Percentiles rank a stretch among this genome's conserved stretches.
Evolutionary conservation across 768 basidiomycete species (phyloP).

Genomic region (Psilocybe sp.): DNA sequence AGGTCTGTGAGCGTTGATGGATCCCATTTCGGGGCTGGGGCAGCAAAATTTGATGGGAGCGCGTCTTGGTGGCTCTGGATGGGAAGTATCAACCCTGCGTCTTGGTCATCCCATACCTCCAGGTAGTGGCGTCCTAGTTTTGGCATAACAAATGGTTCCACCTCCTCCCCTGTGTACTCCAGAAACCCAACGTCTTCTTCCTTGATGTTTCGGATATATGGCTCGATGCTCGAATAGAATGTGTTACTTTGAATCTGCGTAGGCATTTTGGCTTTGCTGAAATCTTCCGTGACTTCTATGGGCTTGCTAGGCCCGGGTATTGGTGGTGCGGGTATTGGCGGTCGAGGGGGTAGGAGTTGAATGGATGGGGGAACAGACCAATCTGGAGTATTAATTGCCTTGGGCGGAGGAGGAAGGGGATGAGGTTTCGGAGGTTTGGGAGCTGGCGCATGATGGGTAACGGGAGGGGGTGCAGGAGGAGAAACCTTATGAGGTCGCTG

Average conservation of each 20-base stretch:
- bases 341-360: constrained; percentile 57
- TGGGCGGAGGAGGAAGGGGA: constrained; percentile 38
- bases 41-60: constrained; percentile 35
- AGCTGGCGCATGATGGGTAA: constrained; percentile 31
- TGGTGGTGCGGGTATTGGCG: constrained; percentile 60
- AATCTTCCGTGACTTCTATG: constrained; percentile 84
- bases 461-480: constrained; percentile 43
- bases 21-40: constrained; percentile 74
- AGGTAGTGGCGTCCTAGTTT: constrained; percentile 84
- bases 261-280: constrained; percentile 70
- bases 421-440: constrained; percentile 58
- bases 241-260: constrained; percentile 67
- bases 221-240: constrained; percentile 87
- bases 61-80: constrained; percentile 28
- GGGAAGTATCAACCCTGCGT: constrained; percentile 44
- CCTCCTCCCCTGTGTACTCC: constrained; percentile 86
- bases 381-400: constrained; percentile 54
- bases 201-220: constrained; percentile 83
- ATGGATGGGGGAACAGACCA: constrained; percentile 52
- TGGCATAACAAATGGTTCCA: constrained; percentile 85
- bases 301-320: constrained; percentile 82
- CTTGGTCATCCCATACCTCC: constrained; percentile 93
- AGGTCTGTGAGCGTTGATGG: constrained; percentile 76
- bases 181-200: constrained; percentile 97
- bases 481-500: constrained; percentile 57